Evolutionary conservation across 1,284 basidiomycete genomes (phyloP), one percentile per base, ranked within the genome.

Genomic region (Gastroboletus turbinatus): DNA sequence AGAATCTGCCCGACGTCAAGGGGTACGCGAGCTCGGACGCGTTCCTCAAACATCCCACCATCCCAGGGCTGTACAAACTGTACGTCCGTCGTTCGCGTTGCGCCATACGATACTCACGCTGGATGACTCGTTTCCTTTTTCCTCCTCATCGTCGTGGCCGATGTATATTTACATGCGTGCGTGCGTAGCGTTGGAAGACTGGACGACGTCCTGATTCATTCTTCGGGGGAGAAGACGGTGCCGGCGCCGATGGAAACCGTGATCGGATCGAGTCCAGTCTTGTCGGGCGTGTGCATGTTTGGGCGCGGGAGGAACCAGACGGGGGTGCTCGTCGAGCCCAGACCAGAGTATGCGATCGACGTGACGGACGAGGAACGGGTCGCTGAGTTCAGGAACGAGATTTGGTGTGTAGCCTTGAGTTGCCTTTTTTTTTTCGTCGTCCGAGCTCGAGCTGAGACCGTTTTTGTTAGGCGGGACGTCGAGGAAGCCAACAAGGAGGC

Each of bases 1-100:
- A 69, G 35, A 76, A 76, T 46, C 27, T 76, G 5, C 56, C 61
- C 1, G 69, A 75, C 35, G 59, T 61, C 11, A 58, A 56, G 39
- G 75, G 74, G 8, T 76, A 75, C 50, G 65, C 69, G 8, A 73
- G 67, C 16, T 66, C 64, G 7, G 75, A 76, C 48, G 53, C 67
- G 7, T 76, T 67, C 36, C 50, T 60, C 40, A 61, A 60, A 17
- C 74, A 76, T 48, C 73, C 74, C 2, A 68, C 67, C 8, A 65
- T 72, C 1, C 50, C 60, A 25, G 59, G 60, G 5, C 19, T 70
- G 4, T 72, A 57, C 68, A 77, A 70, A 62, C 59, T 79, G 79
- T 79, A 55, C 0, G 70, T 35, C 33, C 7, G 33, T 35, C 33
- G 33, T 16, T 35, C 6, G 33, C 33, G 16, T 33, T 7, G 5